phyloP scores from a whole-genome alignment of 2,329 filamentous ascomycete species.

The Stemphylium beticola region DNA sequence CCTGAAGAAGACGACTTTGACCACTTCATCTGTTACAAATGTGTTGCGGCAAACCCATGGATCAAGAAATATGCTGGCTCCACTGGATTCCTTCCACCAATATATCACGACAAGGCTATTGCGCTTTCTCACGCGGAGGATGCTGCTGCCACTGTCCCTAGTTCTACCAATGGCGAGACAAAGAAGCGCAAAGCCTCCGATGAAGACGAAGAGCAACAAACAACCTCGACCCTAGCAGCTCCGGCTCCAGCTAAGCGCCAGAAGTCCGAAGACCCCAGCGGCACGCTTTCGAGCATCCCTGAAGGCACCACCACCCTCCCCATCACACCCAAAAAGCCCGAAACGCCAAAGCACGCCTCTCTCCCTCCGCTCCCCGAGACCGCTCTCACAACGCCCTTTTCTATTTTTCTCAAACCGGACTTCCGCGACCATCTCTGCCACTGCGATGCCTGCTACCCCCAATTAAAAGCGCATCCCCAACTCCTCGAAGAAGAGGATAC shows the following conservation, averaged over 20 bases:
- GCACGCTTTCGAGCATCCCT: conserved; percentile 44
- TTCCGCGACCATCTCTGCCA: conserved; percentile 86
- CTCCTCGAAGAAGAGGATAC: conserved; percentile 93
- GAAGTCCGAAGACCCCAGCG: conserved; percentile 42
- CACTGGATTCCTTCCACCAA: conserved; percentile 76
- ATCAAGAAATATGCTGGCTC: conserved; percentile 86
- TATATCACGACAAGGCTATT: conserved; percentile 59
- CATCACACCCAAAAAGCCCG: conserved; percentile 35
- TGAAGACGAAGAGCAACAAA: conserved; percentile 40
- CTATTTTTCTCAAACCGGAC: conserved; percentile 78
- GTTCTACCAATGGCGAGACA: conserved; percentile 29
- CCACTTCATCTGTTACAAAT: conserved; percentile 92
- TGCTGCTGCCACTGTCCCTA: conserved; percentile 11
- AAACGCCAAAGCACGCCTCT: conserved; percentile 65
- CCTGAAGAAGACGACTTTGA: conserved; percentile 90
- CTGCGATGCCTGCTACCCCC: conserved; percentile 79
- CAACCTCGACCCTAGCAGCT: conserved; percentile 18
- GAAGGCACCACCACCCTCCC: conserved; percentile 34
- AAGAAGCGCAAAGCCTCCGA: conserved; percentile 57
- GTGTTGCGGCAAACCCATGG: conserved; percentile 86
- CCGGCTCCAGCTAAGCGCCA: conserved; percentile 42
- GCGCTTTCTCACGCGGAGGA: conserved; percentile 19
- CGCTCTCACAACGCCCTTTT: conserved; percentile 67
- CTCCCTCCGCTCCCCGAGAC: conserved; percentile 62
- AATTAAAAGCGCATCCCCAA: conserved; percentile 73